Evolutionary conservation across 163 green algal species (phyloP).

Genomic region (Chlorella variabilis): DNA sequence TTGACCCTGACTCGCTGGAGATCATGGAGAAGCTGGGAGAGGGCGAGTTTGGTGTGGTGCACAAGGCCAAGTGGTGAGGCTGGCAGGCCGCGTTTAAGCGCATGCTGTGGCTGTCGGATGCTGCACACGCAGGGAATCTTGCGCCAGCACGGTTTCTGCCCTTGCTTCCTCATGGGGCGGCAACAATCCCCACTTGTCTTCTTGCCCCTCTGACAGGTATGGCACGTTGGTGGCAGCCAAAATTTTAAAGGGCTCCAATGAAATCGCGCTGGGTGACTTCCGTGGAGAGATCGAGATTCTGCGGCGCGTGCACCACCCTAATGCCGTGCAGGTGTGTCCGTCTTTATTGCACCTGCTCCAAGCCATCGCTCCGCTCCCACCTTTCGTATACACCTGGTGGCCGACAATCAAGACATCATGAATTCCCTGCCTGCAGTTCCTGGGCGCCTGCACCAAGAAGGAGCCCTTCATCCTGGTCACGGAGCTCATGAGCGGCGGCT

Average conservation of each 20-base stretch:
- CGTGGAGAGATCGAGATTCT: slow-evolving; percentile 88
- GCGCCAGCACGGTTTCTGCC: too few species aligned
- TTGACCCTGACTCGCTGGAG: slow-evolving; percentile 71
- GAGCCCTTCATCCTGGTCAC: slow-evolving; percentile 93
- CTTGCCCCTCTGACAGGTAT: slow-evolving; percentile 34
- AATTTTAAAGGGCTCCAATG: slow-evolving; percentile 82
- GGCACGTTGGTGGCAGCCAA: slow-evolving; percentile 86
- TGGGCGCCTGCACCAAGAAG: slow-evolving; percentile 89
- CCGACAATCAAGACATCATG: too few species aligned
- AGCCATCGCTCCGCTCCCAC: too few species aligned
- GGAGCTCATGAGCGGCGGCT: slow-evolving; percentile 91
- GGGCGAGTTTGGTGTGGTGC: slow-evolving; percentile 93
- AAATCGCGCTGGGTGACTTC: slow-evolving; percentile 91
- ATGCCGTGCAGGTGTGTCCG: slow-evolving; percentile 57
- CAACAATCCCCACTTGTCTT: not conserved
- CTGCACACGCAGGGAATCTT: not conserved
- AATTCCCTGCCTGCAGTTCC: slow-evolving; percentile 82
- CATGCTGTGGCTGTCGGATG: not conserved
- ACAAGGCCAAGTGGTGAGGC: slow-evolving; percentile 83
- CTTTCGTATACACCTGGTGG: too few species aligned
- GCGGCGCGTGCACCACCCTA: slow-evolving; percentile 72
- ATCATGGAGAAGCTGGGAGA: slow-evolving; percentile 84
- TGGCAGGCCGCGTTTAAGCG: slow-evolving; percentile 18
- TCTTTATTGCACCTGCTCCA: slow-evolving; percentile 3
- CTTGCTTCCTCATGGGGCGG: too few species aligned